Base-by-base conservation (phyloP, 306 rosid species). In the Chamaecrista fasciculata region DNA sequence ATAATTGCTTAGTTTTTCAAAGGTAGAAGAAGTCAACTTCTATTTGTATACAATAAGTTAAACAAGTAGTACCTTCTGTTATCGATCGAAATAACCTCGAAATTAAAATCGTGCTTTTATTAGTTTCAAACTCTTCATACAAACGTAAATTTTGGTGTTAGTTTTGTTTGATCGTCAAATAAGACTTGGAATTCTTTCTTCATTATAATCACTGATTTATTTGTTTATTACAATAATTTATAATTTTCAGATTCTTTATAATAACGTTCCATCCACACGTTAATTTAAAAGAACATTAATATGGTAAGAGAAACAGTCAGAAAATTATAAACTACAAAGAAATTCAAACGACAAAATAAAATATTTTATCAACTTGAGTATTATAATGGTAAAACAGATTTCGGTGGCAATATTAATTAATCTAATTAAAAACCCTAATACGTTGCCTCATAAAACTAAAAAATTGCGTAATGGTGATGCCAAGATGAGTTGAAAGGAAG, bases 391-490 rank as follows among this genome's bases (percentile, higher is more conserved):
- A 40, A 11, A 8, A 37, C n/a, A 7, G 10, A 37, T 11, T 37
- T 37, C 12, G 1, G 10, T 37, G 42, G 10, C 42, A 37, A 37
- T 5, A 7, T 37, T 5, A 1, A 8, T 12, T 37, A 37, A n/a
- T n/a, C n/a, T n/a, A n/a, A n/a, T n/a, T n/a, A n/a, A n/a, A n/a
- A n/a, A n/a, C n/a, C n/a, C n/a, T n/a, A 31, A 31, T 2, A 2
- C 6, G 40, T 55, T 26, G 6, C 62, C 16, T 8, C 25, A 34
- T 7, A 20, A 56, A 33, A 56, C 15, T 4, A 31, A 11, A 57
- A 57, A 57, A 31, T 33, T 39, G 43, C 65, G 46, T 59, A 59
- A 59, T 4, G 44, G 28, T 59, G 65, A 59, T 34, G 65, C 28
- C 44, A 59, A 19, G 10, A 18, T 3, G 44, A 34, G 28, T 59